phyloP scores from a whole-genome alignment of 2,329 filamentous ascomycete genomes.

The Apiospora pterosperma region DNA sequence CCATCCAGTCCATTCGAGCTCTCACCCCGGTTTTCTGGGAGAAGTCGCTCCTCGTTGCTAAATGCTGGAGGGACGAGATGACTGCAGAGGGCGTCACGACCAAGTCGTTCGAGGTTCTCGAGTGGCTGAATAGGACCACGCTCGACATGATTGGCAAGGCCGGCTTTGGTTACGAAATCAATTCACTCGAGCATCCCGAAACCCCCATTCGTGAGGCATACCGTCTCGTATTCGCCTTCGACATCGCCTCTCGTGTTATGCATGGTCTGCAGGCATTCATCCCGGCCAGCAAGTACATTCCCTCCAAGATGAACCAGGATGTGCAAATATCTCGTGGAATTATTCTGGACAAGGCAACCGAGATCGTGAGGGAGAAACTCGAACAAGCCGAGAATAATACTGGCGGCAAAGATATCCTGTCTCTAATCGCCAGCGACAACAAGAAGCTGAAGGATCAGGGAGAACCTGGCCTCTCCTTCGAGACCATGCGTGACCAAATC shows the following conservation, averaged over 20 bases:
- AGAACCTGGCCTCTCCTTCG: slow-evolving; percentile 32
- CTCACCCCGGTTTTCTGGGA: slow-evolving; percentile 37
- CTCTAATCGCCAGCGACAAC: slow-evolving; percentile 38
- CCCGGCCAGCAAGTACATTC: slow-evolving; percentile 34
- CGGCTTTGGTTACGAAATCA: slow-evolving; percentile 37
- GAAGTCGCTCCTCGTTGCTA: slow-evolving; percentile 39
- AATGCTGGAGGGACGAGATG: slow-evolving; percentile 35
- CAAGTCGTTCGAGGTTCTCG: slow-evolving; percentile 32
- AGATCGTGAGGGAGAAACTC: slow-evolving; percentile 32
- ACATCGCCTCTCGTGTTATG: slow-evolving; percentile 30
- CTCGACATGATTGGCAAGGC: slow-evolving; percentile 41
- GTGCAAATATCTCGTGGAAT: slow-evolving; percentile 30
- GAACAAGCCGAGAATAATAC: slow-evolving; percentile 27
- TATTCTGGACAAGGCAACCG: slow-evolving; percentile 30
- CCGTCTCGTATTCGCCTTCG: slow-evolving; percentile 38
- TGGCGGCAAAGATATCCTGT: slow-evolving; percentile 33
- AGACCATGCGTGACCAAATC: slow-evolving; percentile 34
- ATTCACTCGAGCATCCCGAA: slow-evolving; percentile 33
- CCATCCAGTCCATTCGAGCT: slow-evolving; percentile 33
- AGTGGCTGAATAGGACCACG: slow-evolving; percentile 41
- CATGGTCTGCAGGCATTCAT: slow-evolving; percentile 40
- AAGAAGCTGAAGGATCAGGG: slow-evolving; percentile 34
- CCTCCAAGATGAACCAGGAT: slow-evolving; percentile 35
- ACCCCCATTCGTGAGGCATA: slow-evolving; percentile 36
- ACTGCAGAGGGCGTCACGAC: slow-evolving; percentile 20